Conservation (phyloP, 768 basidiomycete genomes). For the Lentinula raphanica region DNA sequence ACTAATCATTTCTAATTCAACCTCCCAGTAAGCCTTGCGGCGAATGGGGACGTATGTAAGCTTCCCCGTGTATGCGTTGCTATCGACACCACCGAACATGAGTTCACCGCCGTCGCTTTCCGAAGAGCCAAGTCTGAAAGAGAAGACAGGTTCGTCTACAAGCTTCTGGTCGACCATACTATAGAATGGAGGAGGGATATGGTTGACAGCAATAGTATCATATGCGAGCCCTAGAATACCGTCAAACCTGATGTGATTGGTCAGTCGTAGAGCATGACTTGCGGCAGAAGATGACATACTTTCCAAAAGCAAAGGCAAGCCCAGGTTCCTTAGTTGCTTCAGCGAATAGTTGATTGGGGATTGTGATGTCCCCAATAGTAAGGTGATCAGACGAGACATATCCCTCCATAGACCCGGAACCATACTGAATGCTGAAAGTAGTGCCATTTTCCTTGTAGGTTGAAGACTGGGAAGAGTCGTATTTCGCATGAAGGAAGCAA, state of each 20-base stretch:
- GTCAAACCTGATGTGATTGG: conserved; percentile 61
- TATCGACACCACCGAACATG: conserved; percentile 87
- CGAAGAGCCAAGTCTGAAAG: conserved; percentile 86
- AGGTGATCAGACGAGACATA: conserved; percentile 84
- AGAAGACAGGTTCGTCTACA: conserved; percentile 82
- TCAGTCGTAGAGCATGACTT: not conserved
- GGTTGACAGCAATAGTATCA: conserved; percentile 93
- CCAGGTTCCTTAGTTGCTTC: conserved; percentile 97
- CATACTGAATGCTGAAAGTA: conserved; percentile 87
- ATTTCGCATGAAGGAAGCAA: conserved; percentile 92
- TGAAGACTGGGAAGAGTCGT: conserved; percentile 72
- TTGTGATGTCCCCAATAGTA: conserved; percentile 73
- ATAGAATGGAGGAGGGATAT: conserved; percentile 91
- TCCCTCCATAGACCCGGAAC: conserved; percentile 95
- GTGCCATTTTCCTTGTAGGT: conserved; percentile 89
- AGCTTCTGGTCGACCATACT: conserved; percentile 81
- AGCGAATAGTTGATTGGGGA: conserved; percentile 81
- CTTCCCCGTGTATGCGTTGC: conserved; percentile 68
- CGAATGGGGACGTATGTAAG: conserved; percentile 86
- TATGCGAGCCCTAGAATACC: conserved; percentile 93
- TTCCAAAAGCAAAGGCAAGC: conserved; percentile 94
- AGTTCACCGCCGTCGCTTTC: conserved; percentile 90
- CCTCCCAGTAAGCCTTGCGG: conserved; percentile 97
- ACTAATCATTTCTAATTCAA: conserved; percentile 80
- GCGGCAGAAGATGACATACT: conserved; percentile 46